Conservation (phyloP, 495 filamentous ascomycete genomes). For the Aspergillus conjunctus region DNA sequence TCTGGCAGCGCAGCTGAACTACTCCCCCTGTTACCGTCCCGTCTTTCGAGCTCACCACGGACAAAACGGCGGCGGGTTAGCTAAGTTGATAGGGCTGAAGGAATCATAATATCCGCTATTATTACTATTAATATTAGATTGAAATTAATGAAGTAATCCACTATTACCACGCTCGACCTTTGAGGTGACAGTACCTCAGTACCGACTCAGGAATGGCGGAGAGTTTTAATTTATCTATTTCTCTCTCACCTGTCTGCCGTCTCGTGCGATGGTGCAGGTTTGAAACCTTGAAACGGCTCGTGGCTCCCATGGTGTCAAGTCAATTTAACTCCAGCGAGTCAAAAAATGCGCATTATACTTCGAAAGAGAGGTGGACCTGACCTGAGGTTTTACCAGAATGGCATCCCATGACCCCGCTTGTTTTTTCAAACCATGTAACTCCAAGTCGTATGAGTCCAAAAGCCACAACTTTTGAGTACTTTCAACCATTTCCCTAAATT, state of each 20-base stretch:
- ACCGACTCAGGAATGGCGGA: neutral
- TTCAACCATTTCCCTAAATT: neutral
- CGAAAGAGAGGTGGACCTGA: neutral
- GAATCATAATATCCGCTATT: neutral
- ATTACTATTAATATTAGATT: neutral
- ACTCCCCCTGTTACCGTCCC: neutral
- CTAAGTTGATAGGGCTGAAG: neutral
- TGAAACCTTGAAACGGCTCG: neutral
- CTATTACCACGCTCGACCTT: neutral
- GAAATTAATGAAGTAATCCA: neutral
- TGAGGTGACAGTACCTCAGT: neutral
- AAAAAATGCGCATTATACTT: neutral
- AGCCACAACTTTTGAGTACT: neutral
- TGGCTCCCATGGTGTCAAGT: neutral
- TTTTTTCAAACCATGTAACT: conserved; percentile 4
- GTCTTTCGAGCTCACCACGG: neutral
- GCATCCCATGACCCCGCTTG: neutral
- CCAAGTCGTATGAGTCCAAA: neutral
- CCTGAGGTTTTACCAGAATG: neutral
- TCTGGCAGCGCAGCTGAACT: no score
- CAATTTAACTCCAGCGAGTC: neutral
- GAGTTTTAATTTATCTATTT: neutral
- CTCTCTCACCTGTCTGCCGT: neutral
- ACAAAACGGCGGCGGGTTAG: neutral
- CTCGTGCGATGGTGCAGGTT: neutral